A percentile compares a stretch with the other conserved stretches of the same genome.
Conservation (phyloP, 495 filamentous ascomycete species). For the Penicillium waksmanii region DNA sequence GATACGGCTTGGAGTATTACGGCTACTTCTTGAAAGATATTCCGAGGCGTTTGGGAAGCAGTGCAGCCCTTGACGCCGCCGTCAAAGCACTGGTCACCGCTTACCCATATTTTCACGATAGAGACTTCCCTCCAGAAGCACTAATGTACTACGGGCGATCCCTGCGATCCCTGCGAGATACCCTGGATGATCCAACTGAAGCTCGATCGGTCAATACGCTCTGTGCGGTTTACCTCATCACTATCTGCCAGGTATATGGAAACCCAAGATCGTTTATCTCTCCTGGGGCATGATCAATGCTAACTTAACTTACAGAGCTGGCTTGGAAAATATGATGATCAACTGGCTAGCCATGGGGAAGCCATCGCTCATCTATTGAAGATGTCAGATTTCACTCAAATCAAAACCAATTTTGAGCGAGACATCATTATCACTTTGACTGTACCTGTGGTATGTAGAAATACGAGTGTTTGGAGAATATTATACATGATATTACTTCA, state of each 20-base stretch:
- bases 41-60: conserved; percentile 40
- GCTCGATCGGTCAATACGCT: conserved; percentile 40
- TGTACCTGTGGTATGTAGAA: conserved; percentile 38
- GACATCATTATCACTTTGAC: conserved; percentile 36
- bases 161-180: conserved; percentile 32
- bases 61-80: conserved; percentile 39
- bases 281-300: background rate
- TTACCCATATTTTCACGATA: conserved; percentile 26
- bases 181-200: conserved; percentile 36
- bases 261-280: background rate
- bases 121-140: conserved; percentile 19
- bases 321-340: conserved; percentile 25
- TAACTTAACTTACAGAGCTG: conserved; percentile 26
- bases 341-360: conserved; percentile 32
- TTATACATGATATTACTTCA: background rate
- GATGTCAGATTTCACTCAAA: conserved; percentile 25
- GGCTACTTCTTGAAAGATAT: conserved; percentile 38
- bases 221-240: conserved; percentile 44
- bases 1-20: conserved; percentile 39
- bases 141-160: conserved; percentile 34
- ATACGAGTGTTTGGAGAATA: background rate
- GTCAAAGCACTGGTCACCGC: conserved; percentile 34
- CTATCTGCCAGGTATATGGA: conserved; percentile 43
- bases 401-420: conserved; percentile 30
- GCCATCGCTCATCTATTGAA: conserved; percentile 39